Conservation (phyloP, 1,284 basidiomycete genomes). For the Irpex sp. region DNA sequence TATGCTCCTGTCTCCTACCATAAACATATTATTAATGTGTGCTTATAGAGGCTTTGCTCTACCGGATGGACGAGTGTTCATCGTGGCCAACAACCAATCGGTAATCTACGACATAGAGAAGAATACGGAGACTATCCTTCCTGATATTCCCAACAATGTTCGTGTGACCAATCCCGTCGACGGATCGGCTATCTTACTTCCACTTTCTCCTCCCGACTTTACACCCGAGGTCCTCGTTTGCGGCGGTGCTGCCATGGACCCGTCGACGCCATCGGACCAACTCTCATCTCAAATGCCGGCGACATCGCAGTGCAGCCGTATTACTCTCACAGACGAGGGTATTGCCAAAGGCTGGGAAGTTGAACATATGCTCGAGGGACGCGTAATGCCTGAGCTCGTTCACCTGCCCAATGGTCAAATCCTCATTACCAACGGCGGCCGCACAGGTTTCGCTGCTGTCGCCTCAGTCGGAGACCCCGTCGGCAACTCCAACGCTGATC, state of each 20-base stretch:
- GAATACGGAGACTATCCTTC: constrained; percentile 37
- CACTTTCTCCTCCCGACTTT: constrained; percentile 41
- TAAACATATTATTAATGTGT: background rate
- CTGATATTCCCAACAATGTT: constrained; percentile 47
- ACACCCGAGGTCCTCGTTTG: constrained; percentile 48
- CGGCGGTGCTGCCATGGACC: constrained; percentile 33
- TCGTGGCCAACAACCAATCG: constrained; percentile 43
- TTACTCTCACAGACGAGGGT: constrained; percentile 21
- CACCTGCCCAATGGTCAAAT: constrained; percentile 51
- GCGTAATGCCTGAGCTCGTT: constrained; percentile 49
- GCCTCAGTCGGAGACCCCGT: constrained; percentile 20
- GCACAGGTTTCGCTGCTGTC: constrained; percentile 45
- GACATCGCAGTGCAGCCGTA: constrained; percentile 37
- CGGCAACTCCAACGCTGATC: constrained; percentile 45
- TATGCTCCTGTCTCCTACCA: constrained; percentile 10
- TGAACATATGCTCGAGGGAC: constrained; percentile 24
- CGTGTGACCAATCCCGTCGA: constrained; percentile 41
- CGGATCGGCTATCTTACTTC: constrained; percentile 45
- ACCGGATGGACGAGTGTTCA: constrained; percentile 38
- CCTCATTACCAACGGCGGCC: constrained; percentile 45
- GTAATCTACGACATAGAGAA: constrained; percentile 25
- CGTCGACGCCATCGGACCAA: constrained; percentile 26
- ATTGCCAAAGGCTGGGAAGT: constrained; percentile 24
- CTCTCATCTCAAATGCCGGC: constrained; percentile 39
- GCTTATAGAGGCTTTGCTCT: constrained; percentile 18